Evolutionary conservation across 345 rosid species (phyloP), one percentile per base, ranked within the genome.

Genomic region (Erodium maritimum): DNA sequence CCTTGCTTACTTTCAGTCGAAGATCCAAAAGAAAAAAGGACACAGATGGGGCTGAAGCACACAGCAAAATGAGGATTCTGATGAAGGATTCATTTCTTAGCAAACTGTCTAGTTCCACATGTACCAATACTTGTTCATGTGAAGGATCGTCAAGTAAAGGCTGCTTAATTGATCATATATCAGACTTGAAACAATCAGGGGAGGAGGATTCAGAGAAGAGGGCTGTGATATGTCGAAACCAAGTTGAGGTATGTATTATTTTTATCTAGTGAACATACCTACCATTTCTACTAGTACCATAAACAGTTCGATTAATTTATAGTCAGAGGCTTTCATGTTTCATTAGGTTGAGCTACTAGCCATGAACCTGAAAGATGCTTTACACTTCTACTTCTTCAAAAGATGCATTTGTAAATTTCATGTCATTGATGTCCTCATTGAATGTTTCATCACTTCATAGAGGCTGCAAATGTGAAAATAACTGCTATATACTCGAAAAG

Each of bases 1-100:
- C 72, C 21, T 60, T 74, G 51, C 73, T 71, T 22, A 78, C 82
- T 58, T 78, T 71, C 50, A 67, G 62, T 65, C 71, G 82, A 55
- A 69, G 75, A 59, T 54, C 21, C 57, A 78, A 65, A 64, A 74
- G 69, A 56, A 78, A 62, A 60, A 60, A 57, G 25, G 52, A 51
- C n/a, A 22, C 17, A 48, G 48, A 42, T 9, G 67, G 48, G 59
- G 24, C 50, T 64, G 64, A 67, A 53, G 29, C 42, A 18, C 37
- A n/a, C 29, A 62, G 50, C 19, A 57, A 56, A 50, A 17, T 60
- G 25, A 20, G 17, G 24, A 11, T 59, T 5, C 23, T 20, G 53
- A 70, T 59, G 57, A 64, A 70, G 13, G 19, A 25, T 54, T 29
- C 67, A 5, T 23, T 19, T 18, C 45, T 34, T 25, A 51, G 19